Base-by-base conservation (phyloP, 1,284 basidiomycete genomes). In the Heterobasidion occidentale region DNA sequence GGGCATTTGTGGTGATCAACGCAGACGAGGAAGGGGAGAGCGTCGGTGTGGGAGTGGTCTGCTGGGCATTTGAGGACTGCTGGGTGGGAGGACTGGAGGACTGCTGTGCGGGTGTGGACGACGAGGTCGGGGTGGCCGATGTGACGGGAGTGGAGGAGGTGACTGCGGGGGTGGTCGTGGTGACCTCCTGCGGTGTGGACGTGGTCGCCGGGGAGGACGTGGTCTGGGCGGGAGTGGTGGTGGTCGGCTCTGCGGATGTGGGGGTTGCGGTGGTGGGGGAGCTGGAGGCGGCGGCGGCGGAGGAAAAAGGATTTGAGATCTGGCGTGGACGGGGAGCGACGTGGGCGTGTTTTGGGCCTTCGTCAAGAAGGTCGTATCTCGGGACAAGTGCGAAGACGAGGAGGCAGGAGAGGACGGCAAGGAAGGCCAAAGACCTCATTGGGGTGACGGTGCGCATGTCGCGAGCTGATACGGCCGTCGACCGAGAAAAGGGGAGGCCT, bases 311-410 rank as follows among this genome's bases (percentile, higher is more conserved):
- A 19, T n/a, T 42, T 11, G 38, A 3, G 45, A 56, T n/a, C 9
- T 14, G 46, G 19, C 38, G 55, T 42, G 38, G 38, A 42, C 38
- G 38, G 6, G n/a, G n/a, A 7, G 42, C 55, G 51, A 52, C 42
- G 20, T 61, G 59, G 33, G 46, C 9, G 11, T 48, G 56, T 33
- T 44, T 46, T 36, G 9, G 2, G 38, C 54, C 17, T 44, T 57
- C 60, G 46, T 62, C 58, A 45, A 71, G 63, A 45, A 62, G 62
- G 48, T 66, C 61, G 51, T 63, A 56, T 45, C 56, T 59, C 36
- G 63, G 64, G 20, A 64, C 67, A 56, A 65, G 56, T 44, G 63
- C 61, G 52, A 67, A 66, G 56, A 70, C 58, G 17, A 70, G 56
- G 49, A 68, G 44, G 55, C 63, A 68, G 46, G 67, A 69, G 9